Evolutionary conservation across 2,329 filamentous ascomycete genomes (phyloP).

Genomic region (Alternaria ethzedia): DNA sequence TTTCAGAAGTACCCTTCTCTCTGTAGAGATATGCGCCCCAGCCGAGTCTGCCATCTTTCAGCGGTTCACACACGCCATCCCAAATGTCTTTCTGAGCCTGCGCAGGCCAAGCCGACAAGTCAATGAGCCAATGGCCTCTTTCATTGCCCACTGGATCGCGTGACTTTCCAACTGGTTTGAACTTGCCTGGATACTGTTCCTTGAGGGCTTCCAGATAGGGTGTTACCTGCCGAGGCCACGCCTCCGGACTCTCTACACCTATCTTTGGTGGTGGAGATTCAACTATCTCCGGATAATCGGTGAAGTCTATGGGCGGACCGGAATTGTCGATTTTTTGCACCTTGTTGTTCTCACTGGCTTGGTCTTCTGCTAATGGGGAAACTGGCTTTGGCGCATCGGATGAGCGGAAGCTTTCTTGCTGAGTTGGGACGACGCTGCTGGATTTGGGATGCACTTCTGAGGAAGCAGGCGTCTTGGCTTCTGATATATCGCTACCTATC

Average conservation of each 20-base stretch:
- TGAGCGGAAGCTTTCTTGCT: not conserved
- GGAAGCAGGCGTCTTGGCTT: not conserved
- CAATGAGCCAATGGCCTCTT: constrained; percentile 78
- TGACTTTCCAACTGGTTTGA: constrained; percentile 46
- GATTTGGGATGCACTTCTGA: not conserved
- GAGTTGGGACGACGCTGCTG: not conserved
- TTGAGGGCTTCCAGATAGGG: constrained; percentile 33
- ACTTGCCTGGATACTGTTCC: constrained; percentile 36
- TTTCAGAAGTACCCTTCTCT: constrained; percentile 20
- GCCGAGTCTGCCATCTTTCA: constrained; percentile 66
- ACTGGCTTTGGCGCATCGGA: not conserved
- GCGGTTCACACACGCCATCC: constrained; percentile 65
- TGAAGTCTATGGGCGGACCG: constrained; percentile 25
- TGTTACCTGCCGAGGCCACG: constrained; percentile 40
- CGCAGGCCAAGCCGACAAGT: constrained; percentile 62
- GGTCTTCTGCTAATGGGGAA: not conserved
- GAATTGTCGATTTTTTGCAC: not conserved
- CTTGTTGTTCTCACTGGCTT: not conserved
- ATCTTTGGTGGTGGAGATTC: constrained; percentile 34
- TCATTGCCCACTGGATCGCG: constrained; percentile 66
- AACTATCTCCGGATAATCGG: constrained; percentile 27
- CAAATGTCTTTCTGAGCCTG: constrained; percentile 63
- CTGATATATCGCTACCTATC: not conserved
- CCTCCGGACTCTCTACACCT: constrained; percentile 21
- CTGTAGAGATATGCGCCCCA: constrained; percentile 69